Evolutionary conservation across 345 rosid genomes (phyloP).

Genomic region (Cardiospermum halicacabum): DNA sequence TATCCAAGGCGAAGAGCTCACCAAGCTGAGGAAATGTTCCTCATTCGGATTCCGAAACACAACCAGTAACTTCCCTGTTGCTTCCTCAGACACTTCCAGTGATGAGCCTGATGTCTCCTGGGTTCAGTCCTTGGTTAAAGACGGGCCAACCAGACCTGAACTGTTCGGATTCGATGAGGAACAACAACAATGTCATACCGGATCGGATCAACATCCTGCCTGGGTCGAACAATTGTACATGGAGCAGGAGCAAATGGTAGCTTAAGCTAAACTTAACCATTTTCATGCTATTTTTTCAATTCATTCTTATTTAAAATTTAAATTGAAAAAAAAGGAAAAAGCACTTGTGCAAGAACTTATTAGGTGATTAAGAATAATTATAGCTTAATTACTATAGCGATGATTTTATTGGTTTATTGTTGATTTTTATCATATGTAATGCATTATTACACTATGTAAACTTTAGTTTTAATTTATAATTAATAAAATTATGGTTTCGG

Average conservation of each 20-base stretch:
- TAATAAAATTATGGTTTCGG: constrained; percentile 16
- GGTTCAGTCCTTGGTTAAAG: constrained; percentile 72
- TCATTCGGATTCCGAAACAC: constrained; percentile 55
- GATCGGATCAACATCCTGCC: constrained; percentile 41
- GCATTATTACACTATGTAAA: constrained; percentile 13
- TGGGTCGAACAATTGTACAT: constrained; percentile 77
- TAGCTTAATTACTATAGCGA: background rate
- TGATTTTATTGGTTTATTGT: constrained; percentile 12
- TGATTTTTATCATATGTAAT: constrained; percentile 15
- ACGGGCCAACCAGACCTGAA: constrained; percentile 25
- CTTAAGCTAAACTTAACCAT: constrained; percentile 35
- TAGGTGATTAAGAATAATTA: constrained; percentile 20
- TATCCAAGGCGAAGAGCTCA: constrained; percentile 66
- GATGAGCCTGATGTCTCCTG: constrained; percentile 76
- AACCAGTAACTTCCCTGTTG: constrained; percentile 21
- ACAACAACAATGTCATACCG: constrained; percentile 36
- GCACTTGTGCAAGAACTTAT: constrained; percentile 20
- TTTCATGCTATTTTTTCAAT: constrained; percentile 31
- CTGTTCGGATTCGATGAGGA: constrained; percentile 28
- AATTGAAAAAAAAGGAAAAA: background rate
- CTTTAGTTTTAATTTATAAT: constrained; percentile 2
- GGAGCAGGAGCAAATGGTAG: constrained; percentile 82
- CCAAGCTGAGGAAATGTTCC: constrained; percentile 59
- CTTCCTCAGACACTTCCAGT: constrained; percentile 19
- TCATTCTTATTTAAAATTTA: constrained; percentile 15